Evolutionary conservation across 2,329 filamentous ascomycete species (phyloP).

Genomic region (Claviceps quebecensis): DNA sequence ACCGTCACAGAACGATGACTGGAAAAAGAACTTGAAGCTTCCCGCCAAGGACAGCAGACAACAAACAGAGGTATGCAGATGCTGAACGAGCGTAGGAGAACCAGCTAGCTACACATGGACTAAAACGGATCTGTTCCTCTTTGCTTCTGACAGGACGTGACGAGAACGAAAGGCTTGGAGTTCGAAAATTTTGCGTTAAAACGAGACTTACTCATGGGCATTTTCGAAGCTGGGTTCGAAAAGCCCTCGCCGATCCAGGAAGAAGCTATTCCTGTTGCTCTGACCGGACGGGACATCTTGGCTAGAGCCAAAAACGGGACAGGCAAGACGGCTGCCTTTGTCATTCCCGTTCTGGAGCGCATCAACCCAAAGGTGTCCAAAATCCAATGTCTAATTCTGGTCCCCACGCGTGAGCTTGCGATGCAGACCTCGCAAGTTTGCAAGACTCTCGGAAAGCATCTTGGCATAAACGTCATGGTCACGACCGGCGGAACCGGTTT

Average conservation of each 20-base stretch:
- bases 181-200: constrained; percentile 97
- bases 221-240: constrained; percentile 97
- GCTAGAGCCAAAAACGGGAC: constrained; percentile 97
- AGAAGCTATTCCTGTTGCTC: constrained; percentile 92
- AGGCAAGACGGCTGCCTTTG: constrained; percentile 94
- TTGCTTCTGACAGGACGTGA: constrained; percentile 63
- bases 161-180: constrained; percentile 90
- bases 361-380: constrained; percentile 96
- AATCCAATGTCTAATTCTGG: constrained; percentile 90
- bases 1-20: constrained; percentile 41
- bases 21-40: constrained; percentile 60
- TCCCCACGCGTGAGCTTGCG: constrained; percentile 91
- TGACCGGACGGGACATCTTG: constrained; percentile 88
- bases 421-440: constrained; percentile 98
- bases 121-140: constrained; percentile 6
- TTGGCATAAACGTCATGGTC: constrained; percentile 98
- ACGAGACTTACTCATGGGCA: constrained; percentile 92
- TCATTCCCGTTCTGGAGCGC: constrained; percentile 86
- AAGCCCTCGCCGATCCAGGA: constrained; percentile 98
- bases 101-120: constrained; percentile 5
- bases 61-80: constrained; percentile 56
- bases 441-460: constrained; percentile 94
- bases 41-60: constrained; percentile 62
- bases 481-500: constrained; percentile 92
- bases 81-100: neutral